Evolutionary conservation across 2,329 filamentous ascomycete genomes (phyloP), one percentile per base, ranked within the genome.

Genomic region (Aspergillus sp.): DNA sequence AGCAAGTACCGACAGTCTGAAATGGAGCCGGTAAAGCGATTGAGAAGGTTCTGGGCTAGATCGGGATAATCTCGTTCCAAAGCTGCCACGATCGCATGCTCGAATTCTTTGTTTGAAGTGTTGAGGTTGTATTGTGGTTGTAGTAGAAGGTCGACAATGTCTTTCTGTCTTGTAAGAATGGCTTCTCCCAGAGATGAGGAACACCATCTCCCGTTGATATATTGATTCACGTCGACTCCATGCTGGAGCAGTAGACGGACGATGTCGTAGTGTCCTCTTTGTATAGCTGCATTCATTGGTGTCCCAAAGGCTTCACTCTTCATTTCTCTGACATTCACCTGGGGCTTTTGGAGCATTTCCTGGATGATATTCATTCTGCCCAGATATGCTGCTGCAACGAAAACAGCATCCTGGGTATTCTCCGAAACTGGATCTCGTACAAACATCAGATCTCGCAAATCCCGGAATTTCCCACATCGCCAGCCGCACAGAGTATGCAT

Each of bases 141-240:
- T 11, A 41, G 13, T 26, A 41, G 27, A 9, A 41, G 26, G 26
- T 34, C 11, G 33, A 27, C 42, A 44, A 46, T 44, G 37, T 35
- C 41, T 34, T 43, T 34, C 44, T 39, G 39, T 33, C 46, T 46
- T 52, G 46, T 36, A 47, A 50, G 43, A 54, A 35, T 43, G 30
- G n/a, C 37, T n/a, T n/a, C n/a, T n/a, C n/a, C n/a, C n/a, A n/a
- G n/a, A n/a, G n/a, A n/a, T n/a, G n/a, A n/a, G n/a, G n/a, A n/a
- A n/a, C n/a, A n/a, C 28, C 38, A 39, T 30, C 32, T 40, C 19
- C 35, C 40, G 27, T 38, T 34, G 19, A 3, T 34, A 13, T 9
- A 7, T 34, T 13, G 10, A 34, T 34, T 34, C n/a, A n/a, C 10
- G 19, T 34, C 33, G 10, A 13, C 33, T 34, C n/a, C n/a, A 34